phyloP scores from a whole-genome alignment of 257 asterid genomes.

The Avicennia marina region DNA sequence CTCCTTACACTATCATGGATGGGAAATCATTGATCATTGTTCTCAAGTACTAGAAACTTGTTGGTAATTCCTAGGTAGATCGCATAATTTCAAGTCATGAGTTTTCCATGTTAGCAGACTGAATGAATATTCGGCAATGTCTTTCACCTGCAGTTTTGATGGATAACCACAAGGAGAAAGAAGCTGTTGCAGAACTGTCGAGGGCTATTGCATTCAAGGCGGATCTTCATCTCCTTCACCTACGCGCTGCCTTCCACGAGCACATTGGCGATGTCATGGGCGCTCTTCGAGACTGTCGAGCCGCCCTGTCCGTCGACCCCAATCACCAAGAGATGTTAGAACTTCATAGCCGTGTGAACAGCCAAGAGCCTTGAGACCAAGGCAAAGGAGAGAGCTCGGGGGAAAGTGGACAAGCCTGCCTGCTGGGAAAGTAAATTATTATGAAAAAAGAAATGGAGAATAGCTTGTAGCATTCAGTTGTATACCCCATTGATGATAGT shows the following conservation, averaged over 20 bases:
- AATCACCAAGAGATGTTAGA: conserved; percentile 69
- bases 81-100: no score
- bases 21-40: no score
- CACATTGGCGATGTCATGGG: conserved; percentile 49
- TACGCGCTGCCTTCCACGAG: conserved; percentile 70
- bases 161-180: conserved; percentile 58
- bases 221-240: conserved; percentile 64
- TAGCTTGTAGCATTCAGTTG: conserved; percentile 28
- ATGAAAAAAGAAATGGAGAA: neutral
- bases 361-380: conserved; percentile 41
- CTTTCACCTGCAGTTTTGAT: neutral
- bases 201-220: conserved; percentile 67
- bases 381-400: neutral
- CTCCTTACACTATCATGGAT: no score
- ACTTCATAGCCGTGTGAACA: conserved; percentile 33
- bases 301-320: conserved; percentile 70
- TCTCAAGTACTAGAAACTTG: no score
- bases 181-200: conserved; percentile 59
- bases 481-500: conserved; percentile 6
- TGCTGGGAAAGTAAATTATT: conserved; percentile 9
- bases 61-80: no score
- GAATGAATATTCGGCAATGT: no score
- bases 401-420: no score
- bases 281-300: conserved; percentile 62
- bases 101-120: no score